Percentiles rank a stretch among this genome's conserved stretches.
phyloP scores from a whole-genome alignment of 805 yeast genomes.

The Kazachstania bromeliacearum region DNA sequence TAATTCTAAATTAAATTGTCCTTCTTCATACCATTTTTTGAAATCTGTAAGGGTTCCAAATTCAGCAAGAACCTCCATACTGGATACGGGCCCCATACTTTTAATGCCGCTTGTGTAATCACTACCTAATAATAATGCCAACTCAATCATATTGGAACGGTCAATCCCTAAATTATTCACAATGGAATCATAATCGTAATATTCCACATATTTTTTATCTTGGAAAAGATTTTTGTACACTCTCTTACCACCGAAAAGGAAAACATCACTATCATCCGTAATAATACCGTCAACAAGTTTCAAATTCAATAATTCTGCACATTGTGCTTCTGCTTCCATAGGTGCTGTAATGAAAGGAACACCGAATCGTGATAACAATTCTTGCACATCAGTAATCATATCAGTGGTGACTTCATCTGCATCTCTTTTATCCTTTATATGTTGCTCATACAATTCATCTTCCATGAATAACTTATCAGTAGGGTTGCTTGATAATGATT shows the following conservation, averaged over 20 bases:
- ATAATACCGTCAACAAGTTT: constrained; percentile 87
- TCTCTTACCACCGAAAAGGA: constrained; percentile 77
- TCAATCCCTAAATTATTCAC: constrained; percentile 53
- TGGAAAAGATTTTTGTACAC: constrained; percentile 91
- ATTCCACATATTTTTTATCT: constrained; percentile 86
- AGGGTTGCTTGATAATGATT: constrained; percentile 28
- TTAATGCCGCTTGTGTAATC: constrained; percentile 91
- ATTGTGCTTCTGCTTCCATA: constrained; percentile 98
- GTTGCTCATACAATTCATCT: constrained; percentile 47
- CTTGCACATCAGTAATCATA: constrained; percentile 89
- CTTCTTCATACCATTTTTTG: constrained; percentile 34
- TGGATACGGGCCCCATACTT: constrained; percentile 90
- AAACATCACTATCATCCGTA: constrained; percentile 96
- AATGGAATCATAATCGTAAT: constrained; percentile 56
- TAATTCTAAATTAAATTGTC: constrained; percentile 34
- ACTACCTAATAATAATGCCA: constrained; percentile 83
- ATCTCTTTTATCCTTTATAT: constrained; percentile 65
- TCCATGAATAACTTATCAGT: constrained; percentile 27
- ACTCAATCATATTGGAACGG: constrained; percentile 56
- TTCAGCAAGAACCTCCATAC: constrained; percentile 83
- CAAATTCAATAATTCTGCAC: constrained; percentile 66
- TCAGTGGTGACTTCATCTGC: constrained; percentile 81
- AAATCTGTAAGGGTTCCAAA: constrained; percentile 42
- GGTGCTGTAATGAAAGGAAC: constrained; percentile 94
- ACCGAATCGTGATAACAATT: constrained; percentile 76